phyloP scores from a whole-genome alignment of 768 basidiomycete species.

The Lactarius evosmus region DNA sequence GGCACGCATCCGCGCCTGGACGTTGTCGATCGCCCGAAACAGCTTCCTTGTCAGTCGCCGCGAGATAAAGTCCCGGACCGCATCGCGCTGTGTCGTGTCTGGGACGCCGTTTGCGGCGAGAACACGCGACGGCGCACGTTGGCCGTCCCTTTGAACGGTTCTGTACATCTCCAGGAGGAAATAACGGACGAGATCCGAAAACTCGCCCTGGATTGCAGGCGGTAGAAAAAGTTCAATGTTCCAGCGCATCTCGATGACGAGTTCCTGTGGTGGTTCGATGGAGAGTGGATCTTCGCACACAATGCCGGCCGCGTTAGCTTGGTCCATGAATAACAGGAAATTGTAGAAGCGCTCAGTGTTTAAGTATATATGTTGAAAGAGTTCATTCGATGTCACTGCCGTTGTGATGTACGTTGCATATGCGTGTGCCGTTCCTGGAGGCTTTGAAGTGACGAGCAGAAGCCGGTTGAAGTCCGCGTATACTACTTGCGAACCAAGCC shows the following conservation, averaged over 20 bases:
- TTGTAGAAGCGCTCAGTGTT: conserved; percentile 89
- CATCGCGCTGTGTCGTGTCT: conserved; percentile 63
- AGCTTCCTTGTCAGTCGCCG: conserved; percentile 78
- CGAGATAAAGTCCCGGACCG: conserved; percentile 70
- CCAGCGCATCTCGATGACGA: conserved; percentile 83
- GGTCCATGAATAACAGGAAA: conserved; percentile 93
- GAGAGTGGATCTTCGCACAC: conserved; percentile 79
- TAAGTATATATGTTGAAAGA: conserved; percentile 91
- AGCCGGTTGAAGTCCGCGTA: conserved; percentile 92
- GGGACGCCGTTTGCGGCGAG: conserved; percentile 66
- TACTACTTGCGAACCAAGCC: conserved; percentile 88
- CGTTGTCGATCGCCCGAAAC: conserved; percentile 61
- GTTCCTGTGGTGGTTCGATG: conserved; percentile 61
- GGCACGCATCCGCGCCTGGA: conserved; percentile 59
- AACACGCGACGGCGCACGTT: conserved; percentile 68
- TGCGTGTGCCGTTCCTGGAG: conserved; percentile 90
- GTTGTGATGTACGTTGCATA: conserved; percentile 94
- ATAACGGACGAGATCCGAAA: conserved; percentile 66
- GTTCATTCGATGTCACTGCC: conserved; percentile 89
- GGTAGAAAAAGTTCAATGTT: conserved; percentile 91
- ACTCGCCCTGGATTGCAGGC: conserved; percentile 72
- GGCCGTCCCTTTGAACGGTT: conserved; percentile 58
- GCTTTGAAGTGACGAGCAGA: conserved; percentile 90
- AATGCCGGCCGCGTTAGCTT: conserved; percentile 86
- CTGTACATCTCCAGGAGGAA: conserved; percentile 86